phyloP scores from a whole-genome alignment of 768 basidiomycete species.

The Aureoboletus auriporus region DNA sequence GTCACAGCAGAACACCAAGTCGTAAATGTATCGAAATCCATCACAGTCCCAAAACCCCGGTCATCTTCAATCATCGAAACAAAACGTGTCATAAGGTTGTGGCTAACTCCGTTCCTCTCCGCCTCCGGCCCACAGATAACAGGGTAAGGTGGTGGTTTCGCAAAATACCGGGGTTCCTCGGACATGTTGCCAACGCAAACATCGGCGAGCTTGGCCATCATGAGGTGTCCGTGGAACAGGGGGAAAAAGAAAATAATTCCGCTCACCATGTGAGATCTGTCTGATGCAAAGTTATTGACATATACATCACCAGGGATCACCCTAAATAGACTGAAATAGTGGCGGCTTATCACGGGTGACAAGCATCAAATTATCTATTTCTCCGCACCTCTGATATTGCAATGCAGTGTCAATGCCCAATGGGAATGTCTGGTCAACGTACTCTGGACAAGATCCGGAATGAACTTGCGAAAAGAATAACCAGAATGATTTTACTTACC shows the following conservation, averaged over 20 bases:
- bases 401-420: constrained; percentile 24
- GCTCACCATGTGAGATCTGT: constrained; percentile 71
- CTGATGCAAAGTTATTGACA: constrained; percentile 63
- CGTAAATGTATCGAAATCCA: constrained; percentile 25
- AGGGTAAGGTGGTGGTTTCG: constrained; percentile 48
- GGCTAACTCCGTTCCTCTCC: constrained; percentile 32
- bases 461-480: constrained; percentile 8
- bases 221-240: constrained; percentile 7
- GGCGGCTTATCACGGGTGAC: not conserved
- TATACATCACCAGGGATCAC: constrained; percentile 50
- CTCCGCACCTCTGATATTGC: constrained; percentile 44
- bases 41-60: constrained; percentile 40
- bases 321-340: constrained; percentile 50
- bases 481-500: constrained; percentile 32
- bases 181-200: not conserved
- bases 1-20: constrained; percentile 23
- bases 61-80: constrained; percentile 43
- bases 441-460: constrained; percentile 35
- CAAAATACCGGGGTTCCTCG: constrained; percentile 31
- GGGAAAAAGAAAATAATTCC: not conserved
- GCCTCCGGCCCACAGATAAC: constrained; percentile 45
- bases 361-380: not conserved
- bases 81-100: constrained; percentile 59
- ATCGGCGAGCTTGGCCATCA: constrained; percentile 4
- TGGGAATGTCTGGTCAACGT: constrained; percentile 44